These are phyloP conservation scores for Beauveria scarabaeidicola DNA, from an alignment of 2,329 filamentous ascomycete genomes.

Conservation along the genomic window DNA sequence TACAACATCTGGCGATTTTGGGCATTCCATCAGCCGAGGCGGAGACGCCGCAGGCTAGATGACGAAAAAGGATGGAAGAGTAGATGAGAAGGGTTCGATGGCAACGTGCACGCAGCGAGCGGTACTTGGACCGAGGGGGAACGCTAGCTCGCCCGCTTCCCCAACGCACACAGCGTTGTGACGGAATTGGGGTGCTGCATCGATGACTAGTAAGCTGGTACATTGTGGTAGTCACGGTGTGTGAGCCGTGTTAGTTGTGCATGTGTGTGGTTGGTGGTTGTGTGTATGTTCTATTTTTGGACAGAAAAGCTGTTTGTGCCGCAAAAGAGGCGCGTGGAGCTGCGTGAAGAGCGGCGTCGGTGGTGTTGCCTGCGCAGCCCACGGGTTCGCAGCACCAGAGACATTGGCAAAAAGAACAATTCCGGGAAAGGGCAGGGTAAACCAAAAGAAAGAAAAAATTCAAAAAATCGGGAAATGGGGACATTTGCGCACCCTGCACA, in stretches of 20 bases:
- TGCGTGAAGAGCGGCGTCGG: background rate
- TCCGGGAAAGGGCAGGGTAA: no score
- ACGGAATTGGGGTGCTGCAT: no score
- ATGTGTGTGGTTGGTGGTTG: background rate
- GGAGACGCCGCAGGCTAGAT: background rate
- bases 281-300: background rate
- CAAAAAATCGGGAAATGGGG: background rate
- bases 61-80: background rate
- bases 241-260: background rate
- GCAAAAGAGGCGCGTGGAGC: background rate
- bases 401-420: background rate
- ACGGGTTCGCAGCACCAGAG: background rate
- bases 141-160: no score
- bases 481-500: background rate
- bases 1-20: background rate
- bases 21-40: slow-evolving; percentile 1
- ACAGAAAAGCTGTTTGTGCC: background rate
- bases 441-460: no score
- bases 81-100: background rate
- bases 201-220: background rate
- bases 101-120: background rate
- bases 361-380: background rate
- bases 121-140: no score
- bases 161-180: no score
- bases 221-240: background rate